Evolutionary conservation across 2,329 filamentous ascomycete genomes (phyloP), one percentile per base, ranked within the genome.

Genomic region (Leptosphaerulina australis): DNA sequence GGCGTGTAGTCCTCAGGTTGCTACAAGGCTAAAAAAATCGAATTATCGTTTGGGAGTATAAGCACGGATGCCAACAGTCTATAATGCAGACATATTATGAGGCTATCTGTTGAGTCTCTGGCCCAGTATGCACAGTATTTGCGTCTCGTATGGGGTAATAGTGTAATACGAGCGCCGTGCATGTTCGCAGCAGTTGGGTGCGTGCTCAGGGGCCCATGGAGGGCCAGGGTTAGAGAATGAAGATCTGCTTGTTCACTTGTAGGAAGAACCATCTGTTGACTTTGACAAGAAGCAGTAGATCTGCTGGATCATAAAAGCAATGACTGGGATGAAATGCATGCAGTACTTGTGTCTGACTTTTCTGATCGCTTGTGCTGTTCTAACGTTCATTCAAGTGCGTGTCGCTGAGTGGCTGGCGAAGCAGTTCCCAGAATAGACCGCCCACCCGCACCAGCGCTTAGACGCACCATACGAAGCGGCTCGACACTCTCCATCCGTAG

Each of bases 111-210:
- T n/a, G 11, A 14, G 28, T 5, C n/a, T 30, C 9, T n/a, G n/a
- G n/a, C 43, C 33, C 43, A 46, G 34, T 33, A 26, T 30, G n/a
- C n/a, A n/a, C n/a, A n/a, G n/a, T 35, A 28, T 9, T 46, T 22
- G 44, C 33, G 5, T 36, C 12, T 20, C 25, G 44, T 39, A 38
- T 44, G 47, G 46, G 41, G 39, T 44, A 44, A 39, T 44, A 44
- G 46, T 39, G 46, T 18, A 35, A 21, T 40, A 40, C 29, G 36
- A 47, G 33, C 7, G 31, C 31, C 12, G 38, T 43, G 37, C 33
- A 12, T 48, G 45, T 49, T 49, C 46, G 46, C 46, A 49, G 46
- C 46, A 49, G 47, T 44, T 44, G 50, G 28, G 41, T 57, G 56
- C 54, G 55, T n/a, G n/a, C n/a, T n/a, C n/a, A n/a, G n/a, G n/a